Conservation (phyloP, 2,329 filamentous ascomycete genomes). For the Passalora sequoiae region DNA sequence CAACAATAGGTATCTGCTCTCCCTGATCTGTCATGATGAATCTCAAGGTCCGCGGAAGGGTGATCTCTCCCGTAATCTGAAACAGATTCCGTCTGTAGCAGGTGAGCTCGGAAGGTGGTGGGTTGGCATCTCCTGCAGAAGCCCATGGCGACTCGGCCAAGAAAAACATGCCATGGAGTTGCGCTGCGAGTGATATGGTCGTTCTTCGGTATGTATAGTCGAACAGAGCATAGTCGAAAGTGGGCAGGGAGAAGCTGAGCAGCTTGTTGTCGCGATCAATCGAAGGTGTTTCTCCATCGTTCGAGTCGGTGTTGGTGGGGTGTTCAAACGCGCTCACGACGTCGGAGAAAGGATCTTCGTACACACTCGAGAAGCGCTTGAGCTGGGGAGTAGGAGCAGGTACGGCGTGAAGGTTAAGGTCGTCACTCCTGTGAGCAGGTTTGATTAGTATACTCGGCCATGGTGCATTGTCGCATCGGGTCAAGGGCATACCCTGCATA, state of each 20-base stretch:
- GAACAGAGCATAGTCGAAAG: slow-evolving; percentile 54
- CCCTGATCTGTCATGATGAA: slow-evolving; percentile 79
- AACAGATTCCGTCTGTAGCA: slow-evolving; percentile 95
- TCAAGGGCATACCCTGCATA: slow-evolving; percentile 58
- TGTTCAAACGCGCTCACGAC: slow-evolving; percentile 47
- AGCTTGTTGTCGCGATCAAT: slow-evolving; percentile 60
- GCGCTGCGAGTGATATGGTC: slow-evolving; percentile 64
- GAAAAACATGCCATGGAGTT: slow-evolving; percentile 86
- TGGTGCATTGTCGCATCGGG: no score
- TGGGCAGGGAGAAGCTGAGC: slow-evolving; percentile 47
- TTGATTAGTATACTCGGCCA: no score
- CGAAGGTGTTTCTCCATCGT: slow-evolving; percentile 47
- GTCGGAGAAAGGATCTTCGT: slow-evolving; percentile 50
- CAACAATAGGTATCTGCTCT: slow-evolving; percentile 74
- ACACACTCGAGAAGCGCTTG: slow-evolving; percentile 36
- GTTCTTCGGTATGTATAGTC: slow-evolving; percentile 61
- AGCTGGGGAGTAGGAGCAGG: slow-evolving; percentile 27
- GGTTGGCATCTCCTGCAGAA: slow-evolving; percentile 50
- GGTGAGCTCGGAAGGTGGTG: slow-evolving; percentile 74
- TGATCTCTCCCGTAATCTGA: slow-evolving; percentile 86
- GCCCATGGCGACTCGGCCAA: slow-evolving; percentile 71
- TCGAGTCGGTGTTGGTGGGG: slow-evolving; percentile 35
- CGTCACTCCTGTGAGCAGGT: slow-evolving; percentile 21
- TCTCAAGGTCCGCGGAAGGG: slow-evolving; percentile 69
- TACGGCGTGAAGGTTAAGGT: slow-evolving; percentile 25